A percentile compares a stretch with the other conserved stretches of the same genome.
Evolutionary conservation across 225 moss, liverwort and hornwort species (phyloP).

Genomic region (Straminergon stramineum): DNA sequence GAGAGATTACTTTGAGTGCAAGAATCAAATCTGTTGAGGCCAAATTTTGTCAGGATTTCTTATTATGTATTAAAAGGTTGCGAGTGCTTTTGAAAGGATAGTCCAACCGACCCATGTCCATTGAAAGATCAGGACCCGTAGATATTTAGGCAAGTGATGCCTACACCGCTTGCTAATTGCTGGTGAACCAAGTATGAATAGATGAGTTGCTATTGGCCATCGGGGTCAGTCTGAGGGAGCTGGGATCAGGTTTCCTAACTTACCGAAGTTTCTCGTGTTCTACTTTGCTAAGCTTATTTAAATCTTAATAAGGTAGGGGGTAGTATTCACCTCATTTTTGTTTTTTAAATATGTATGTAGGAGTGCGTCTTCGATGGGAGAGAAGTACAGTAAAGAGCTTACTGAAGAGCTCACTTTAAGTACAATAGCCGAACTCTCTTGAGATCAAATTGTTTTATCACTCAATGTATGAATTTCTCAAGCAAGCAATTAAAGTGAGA

Average conservation of each 20-base stretch:
- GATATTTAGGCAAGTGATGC: background rate
- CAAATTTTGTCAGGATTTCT: background rate
- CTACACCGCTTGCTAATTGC: background rate
- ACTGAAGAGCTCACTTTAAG: background rate
- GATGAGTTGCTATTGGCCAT: background rate
- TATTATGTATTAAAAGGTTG: background rate
- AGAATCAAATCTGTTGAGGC: background rate
- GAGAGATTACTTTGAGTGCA: background rate
- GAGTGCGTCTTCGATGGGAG: background rate
- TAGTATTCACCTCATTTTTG: background rate
- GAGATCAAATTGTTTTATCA: background rate
- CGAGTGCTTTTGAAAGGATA: no score
- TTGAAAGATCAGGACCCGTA: background rate
- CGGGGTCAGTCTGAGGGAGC: background rate
- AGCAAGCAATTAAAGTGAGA: background rate
- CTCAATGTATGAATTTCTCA: background rate
- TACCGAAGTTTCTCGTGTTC: background rate
- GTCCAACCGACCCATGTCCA: background rate
- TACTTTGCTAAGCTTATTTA: background rate
- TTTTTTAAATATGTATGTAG: background rate
- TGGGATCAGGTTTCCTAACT: background rate
- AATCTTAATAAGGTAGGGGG: background rate
- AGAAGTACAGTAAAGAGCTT: background rate
- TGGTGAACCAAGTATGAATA: background rate
- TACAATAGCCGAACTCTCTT: background rate